Conservation (phyloP, 305 asterid species). For the Solanum hybrid region DNA sequence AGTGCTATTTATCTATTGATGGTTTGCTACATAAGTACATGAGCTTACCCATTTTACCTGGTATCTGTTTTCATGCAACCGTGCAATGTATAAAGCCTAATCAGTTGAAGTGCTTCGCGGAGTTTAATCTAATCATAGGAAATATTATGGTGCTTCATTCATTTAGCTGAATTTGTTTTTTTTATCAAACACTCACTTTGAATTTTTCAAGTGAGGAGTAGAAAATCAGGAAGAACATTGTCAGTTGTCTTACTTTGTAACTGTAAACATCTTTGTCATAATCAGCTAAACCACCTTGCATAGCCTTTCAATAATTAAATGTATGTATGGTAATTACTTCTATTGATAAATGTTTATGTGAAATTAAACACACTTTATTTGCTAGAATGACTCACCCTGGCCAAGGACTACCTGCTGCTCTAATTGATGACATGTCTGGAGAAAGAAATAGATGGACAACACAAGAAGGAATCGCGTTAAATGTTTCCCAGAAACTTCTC, state of each 20-base stretch:
- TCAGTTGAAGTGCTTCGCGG: background rate
- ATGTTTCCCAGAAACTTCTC: conserved; percentile 33
- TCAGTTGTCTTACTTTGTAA: background rate
- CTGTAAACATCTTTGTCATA: background rate
- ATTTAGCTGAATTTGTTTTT: background rate
- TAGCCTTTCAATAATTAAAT: background rate
- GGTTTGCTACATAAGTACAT: background rate
- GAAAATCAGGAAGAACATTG: background rate
- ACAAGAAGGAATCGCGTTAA: conserved; percentile 35
- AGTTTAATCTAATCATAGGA: background rate
- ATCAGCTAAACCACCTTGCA: background rate
- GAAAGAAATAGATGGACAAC: conserved; percentile 16
- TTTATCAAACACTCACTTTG: background rate
- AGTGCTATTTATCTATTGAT: background rate
- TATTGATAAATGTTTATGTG: background rate
- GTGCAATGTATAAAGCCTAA: background rate
- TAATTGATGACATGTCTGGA: conserved; percentile 39
- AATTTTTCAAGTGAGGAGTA: background rate
- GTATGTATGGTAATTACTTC: background rate
- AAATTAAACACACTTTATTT: background rate
- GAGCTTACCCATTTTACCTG: background rate
- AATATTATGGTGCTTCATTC: background rate
- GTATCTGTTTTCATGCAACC: background rate
- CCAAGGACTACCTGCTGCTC: conserved; percentile 37
- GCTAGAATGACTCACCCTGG: conserved; percentile 60